These are phyloP conservation scores for Fraxinus quadrangulata DNA, from an alignment of 257 asterid genomes.

Conservation along the genomic window DNA sequence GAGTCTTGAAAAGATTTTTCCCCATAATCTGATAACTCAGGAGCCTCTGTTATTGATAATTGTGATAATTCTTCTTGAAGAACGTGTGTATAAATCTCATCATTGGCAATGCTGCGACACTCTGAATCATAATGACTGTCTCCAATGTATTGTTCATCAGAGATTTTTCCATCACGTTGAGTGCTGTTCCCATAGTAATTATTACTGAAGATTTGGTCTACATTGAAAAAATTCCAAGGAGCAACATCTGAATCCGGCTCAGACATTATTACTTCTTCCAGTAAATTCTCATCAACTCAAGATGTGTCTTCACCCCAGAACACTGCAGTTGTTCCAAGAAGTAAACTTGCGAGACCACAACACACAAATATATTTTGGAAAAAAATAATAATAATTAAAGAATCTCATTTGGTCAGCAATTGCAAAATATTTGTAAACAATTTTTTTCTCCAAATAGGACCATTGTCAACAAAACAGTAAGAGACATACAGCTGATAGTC, in stretches of 20 bases:
- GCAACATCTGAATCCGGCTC: constrained; percentile 69
- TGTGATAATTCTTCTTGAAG: constrained; percentile 64
- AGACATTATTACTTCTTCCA: constrained; percentile 46
- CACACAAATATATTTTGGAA: constrained; percentile 8
- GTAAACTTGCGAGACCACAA: constrained; percentile 20
- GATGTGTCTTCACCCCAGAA: constrained; percentile 29
- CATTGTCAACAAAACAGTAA: background rate
- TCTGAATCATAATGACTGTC: constrained; percentile 40
- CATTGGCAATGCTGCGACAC: constrained; percentile 39
- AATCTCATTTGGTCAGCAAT: constrained; percentile 8
- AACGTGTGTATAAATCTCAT: constrained; percentile 58
- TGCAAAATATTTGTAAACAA: constrained; percentile 4
- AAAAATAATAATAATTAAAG: background rate
- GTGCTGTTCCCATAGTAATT: constrained; percentile 69
- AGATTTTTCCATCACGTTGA: constrained; percentile 64
- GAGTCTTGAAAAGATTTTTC: constrained; percentile 47
- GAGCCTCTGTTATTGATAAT: constrained; percentile 55
- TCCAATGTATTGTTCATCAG: constrained; percentile 59
- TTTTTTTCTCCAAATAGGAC: background rate
- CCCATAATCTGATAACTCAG: constrained; percentile 48
- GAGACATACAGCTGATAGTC: background rate
- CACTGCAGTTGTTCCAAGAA: constrained; percentile 1
- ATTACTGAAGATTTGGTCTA: constrained; percentile 64
- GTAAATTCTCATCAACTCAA: constrained; percentile 29
- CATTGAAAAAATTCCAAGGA: constrained; percentile 59